phyloP scores from a whole-genome alignment of 2,329 filamentous ascomycete species.

The Aureobasidium sp. region DNA sequence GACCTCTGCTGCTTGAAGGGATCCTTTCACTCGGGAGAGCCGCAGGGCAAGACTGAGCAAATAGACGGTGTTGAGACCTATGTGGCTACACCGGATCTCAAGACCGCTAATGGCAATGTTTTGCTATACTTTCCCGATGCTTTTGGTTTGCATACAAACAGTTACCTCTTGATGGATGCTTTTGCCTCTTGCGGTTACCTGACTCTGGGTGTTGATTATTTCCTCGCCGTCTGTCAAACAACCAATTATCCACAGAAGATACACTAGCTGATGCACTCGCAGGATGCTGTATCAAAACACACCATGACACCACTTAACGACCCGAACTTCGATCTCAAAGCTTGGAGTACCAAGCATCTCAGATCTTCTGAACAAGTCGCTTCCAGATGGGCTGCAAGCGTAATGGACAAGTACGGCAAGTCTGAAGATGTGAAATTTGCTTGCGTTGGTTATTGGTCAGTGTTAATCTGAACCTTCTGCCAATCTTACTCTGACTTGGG shows the following conservation, averaged over 20 bases:
- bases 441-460: slow-evolving; percentile 1
- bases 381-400: neutral
- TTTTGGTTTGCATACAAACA: neutral
- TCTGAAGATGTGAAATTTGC: neutral
- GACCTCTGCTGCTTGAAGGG: neutral
- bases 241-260: neutral
- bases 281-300: neutral
- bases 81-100: neutral
- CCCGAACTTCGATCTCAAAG: neutral
- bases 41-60: neutral
- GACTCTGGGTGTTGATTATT: neutral
- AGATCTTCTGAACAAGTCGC: neutral
- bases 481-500: no score
- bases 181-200: neutral
- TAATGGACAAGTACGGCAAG: neutral
- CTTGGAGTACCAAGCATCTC: neutral
- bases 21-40: neutral
- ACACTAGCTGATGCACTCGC: neutral
- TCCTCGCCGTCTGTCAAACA: neutral
- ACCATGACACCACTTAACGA: neutral
- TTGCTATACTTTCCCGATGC: neutral
- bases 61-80: neutral
- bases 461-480: neutral
- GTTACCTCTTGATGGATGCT: neutral
- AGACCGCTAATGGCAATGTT: neutral